These are phyloP conservation scores for Condylostoma magnum DNA, from an alignment of 169 alveolate genomes.

Conservation along the genomic window DNA sequence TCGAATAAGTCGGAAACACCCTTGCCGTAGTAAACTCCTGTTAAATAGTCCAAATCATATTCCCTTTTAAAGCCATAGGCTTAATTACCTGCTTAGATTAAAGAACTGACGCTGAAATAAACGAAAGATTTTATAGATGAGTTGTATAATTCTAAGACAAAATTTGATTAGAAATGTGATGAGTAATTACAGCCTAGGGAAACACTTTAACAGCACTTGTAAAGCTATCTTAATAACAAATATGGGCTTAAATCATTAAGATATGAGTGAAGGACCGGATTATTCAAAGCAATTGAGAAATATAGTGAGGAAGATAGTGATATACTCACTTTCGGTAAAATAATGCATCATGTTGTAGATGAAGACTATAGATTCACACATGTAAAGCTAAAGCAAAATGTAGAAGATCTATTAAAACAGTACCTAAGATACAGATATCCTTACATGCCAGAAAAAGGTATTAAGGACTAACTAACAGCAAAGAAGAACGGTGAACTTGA, in stretches of 20 bases:
- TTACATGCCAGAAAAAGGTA: conserved; percentile 67
- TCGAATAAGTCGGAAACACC: conserved; percentile 26
- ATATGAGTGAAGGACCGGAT: conserved; percentile 80
- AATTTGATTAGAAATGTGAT: conserved; percentile 70
- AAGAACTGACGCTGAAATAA: conserved; percentile 65
- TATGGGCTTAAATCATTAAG: conserved; percentile 83
- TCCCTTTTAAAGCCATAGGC: no score
- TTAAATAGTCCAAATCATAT: no score
- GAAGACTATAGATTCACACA: conserved; percentile 78
- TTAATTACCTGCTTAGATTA: not conserved
- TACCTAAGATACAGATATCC: conserved; percentile 74
- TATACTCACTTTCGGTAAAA: conserved; percentile 80
- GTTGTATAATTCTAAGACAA: conserved; percentile 62
- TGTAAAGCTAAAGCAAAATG: conserved; percentile 66
- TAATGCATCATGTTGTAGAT: conserved; percentile 80
- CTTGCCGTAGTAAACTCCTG: no score
- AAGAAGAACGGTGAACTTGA: conserved; percentile 64
- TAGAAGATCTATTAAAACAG: conserved; percentile 39
- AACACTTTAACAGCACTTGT: conserved; percentile 84
- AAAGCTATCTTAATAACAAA: conserved; percentile 77
- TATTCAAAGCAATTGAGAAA: conserved; percentile 71
- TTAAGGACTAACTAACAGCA: conserved; percentile 59
- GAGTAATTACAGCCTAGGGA: conserved; percentile 76
- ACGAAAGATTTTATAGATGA: conserved; percentile 82
- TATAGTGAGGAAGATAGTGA: conserved; percentile 77